Conservation (phyloP, 164 flowering plant genomes). For the Kingdonia uniflora region DNA sequence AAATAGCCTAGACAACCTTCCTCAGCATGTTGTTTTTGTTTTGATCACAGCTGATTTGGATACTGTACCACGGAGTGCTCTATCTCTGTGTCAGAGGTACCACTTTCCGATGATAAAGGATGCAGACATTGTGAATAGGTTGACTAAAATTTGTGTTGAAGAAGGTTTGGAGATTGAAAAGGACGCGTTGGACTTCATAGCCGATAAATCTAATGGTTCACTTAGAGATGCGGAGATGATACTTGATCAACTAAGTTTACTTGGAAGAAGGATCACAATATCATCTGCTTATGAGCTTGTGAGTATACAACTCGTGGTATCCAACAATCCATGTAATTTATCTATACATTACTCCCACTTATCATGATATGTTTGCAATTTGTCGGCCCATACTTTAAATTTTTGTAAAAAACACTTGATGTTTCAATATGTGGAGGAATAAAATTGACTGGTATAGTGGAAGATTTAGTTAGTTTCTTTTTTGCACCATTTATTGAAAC, state of each 20-base stretch:
- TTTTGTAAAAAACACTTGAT: too few relatives aligned
- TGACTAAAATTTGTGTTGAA: conserved; percentile 45
- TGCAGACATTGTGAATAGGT: conserved; percentile 40
- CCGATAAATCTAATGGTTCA: conserved; percentile 74
- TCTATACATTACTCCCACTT: too few relatives aligned
- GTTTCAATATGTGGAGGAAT: too few relatives aligned
- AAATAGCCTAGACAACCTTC: conserved; percentile 43
- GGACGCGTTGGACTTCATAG: conserved; percentile 67
- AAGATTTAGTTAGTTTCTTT: too few relatives aligned
- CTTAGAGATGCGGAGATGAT: conserved; percentile 90
- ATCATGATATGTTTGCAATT: too few relatives aligned
- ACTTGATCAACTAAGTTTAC: conserved; percentile 91
- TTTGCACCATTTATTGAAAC: too few relatives aligned
- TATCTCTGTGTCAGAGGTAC: conserved; percentile 63
- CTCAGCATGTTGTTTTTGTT: conserved; percentile 61
- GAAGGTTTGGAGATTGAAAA: conserved; percentile 63
- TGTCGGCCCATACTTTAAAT: too few relatives aligned
- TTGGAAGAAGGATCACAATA: conserved; percentile 65
- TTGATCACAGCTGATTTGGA: conserved; percentile 71
- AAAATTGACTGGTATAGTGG: too few relatives aligned
- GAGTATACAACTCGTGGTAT: conserved; percentile 19
- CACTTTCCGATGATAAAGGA: conserved; percentile 73
- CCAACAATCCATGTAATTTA: too few relatives aligned
- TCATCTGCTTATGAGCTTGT: conserved; percentile 73
- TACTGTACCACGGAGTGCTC: conserved; percentile 53